Base-by-base conservation (phyloP, 116 monocot species). In the Iris pallida region DNA sequence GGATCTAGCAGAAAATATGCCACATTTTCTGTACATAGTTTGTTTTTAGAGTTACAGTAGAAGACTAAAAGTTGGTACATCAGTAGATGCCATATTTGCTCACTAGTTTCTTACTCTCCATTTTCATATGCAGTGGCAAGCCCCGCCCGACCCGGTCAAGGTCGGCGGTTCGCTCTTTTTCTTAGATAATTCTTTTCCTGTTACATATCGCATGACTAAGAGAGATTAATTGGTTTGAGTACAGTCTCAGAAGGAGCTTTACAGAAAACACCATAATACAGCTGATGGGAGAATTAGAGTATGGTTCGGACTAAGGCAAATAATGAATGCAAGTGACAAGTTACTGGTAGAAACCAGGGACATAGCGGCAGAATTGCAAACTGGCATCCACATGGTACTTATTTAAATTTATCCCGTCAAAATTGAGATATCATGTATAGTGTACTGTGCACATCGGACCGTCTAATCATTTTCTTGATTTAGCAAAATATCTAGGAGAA, bases 271-370 rank as follows among this genome's bases (percentile, higher is more conserved):
- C 79, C 78, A 94, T 70, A 87, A 94, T 40, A 87, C 90, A 66
- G 94, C 90, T 5, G 76, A 94, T 67, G 94, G 90, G 7, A 82
- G 90, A 47, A 90, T 94, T 45, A 82, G 87, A 77, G 59, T 94
- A 65, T 94, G 94, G 94, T 90, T 94, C 79, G 94, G 94, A 44
- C 59, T 94, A 66, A 94, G 94, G 53, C 90, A 90, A 65, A 94
- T 94, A 53, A 90, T 94, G 94, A 94, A 94, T 75, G 80, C 94
- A 53, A 94, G 83, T 58, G 94, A 90, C 73, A 71, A 54, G 61
- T 71, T 94, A 19, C 60, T 94, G 41, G 46, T 79, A 57, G 72
- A 87, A 79, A 94, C 94, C 65, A 87, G 80, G 62, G 83, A 87
- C 69, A 63, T 62, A 8, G 85, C 90, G 7, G 77, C 73, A 59